Conservation (phyloP, 1,139 yeast genomes). For the Blastobotrys proliferans region DNA sequence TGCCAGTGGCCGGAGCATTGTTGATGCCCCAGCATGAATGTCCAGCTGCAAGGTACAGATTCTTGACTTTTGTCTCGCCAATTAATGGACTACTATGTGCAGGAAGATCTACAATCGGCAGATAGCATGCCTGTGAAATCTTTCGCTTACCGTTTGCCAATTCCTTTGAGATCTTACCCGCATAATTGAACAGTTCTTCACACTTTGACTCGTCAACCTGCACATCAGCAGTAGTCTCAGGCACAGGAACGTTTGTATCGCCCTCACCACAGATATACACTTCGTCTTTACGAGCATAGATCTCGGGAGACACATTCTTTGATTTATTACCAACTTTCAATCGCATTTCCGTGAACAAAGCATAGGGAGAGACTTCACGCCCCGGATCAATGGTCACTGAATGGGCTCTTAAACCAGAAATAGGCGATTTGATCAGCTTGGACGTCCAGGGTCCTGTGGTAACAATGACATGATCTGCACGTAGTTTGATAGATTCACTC, state of each 20-base stretch:
- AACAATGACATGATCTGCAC: slow-evolving; percentile 73
- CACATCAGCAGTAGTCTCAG: slow-evolving; percentile 92
- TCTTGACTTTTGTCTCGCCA: slow-evolving; percentile 85
- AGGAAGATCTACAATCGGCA: slow-evolving; percentile 91
- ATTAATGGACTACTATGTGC: slow-evolving; percentile 89
- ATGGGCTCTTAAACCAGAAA: slow-evolving; percentile 88
- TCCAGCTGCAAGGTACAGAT: slow-evolving; percentile 79
- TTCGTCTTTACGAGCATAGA: slow-evolving; percentile 92
- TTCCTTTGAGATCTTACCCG: slow-evolving; percentile 70
- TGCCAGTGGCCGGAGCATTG: slow-evolving; percentile 96
- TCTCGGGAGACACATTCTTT: slow-evolving; percentile 68
- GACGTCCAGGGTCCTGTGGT: slow-evolving; percentile 98
- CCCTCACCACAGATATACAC: slow-evolving; percentile 98
- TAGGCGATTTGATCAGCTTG: slow-evolving; percentile 81
- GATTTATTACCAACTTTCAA: slow-evolving; percentile 16
- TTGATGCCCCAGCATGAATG: slow-evolving; percentile 99
- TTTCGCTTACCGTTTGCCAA: slow-evolving; percentile 71
- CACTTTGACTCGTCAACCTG: slow-evolving; percentile 84
- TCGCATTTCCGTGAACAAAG: slow-evolving; percentile 77
- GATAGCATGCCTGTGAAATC: slow-evolving; percentile 89
- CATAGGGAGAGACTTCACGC: slow-evolving; percentile 73
- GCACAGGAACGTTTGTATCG: slow-evolving; percentile 82
- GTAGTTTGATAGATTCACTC: slow-evolving; percentile 34
- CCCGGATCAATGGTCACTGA: slow-evolving; percentile 88
- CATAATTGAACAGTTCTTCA: slow-evolving; percentile 79